Evolutionary conservation across 1,284 basidiomycete genomes (phyloP), one percentile per base, ranked within the genome.

Genomic region (Ganoderma sp.): DNA sequence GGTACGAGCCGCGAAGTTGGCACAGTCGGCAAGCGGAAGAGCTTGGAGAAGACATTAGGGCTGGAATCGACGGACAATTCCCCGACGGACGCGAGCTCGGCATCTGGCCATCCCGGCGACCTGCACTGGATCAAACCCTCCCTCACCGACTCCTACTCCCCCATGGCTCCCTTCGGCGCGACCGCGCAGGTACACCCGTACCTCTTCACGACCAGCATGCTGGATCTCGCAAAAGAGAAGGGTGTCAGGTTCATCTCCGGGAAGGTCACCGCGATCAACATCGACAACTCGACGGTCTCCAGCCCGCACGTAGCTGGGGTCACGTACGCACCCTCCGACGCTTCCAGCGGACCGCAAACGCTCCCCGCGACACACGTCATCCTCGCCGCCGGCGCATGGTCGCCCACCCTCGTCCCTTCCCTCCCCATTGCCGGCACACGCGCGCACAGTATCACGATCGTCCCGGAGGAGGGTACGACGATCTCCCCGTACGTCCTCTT

Each of bases 321-420:
- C 45, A 81, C 84, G 43, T 90, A 88, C 76, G 71, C 73, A 32
- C 64, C 67, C 39, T 42, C 79, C 25, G 79, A 79, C 41, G 73
- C 64, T 0, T 3, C 22, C 12, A 25, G 22, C 25, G 75, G 72
- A n/a, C 75, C 77, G 28, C 57, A 69, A 57, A 80, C 76, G 14
- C 75, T 90, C 37, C 75, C 81, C 2, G 89, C 90, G 34, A 89
- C 89, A 3, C 83, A 89, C 68, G 84, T 97, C 63, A 83, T 97
- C 42, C 79, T 98, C 64, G 87, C 91, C 39, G 92, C 93, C 14
- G 96, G 96, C 15, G 93, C 94, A 1, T 98, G 96, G 96, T 94
- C 95, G 0, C 87, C 94, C 12, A 77, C 74, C 9, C 76, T 92
- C 68, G 69, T 82, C 42, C 79, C 84, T 14, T 72, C 79, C 8